Evolutionary conservation across 2,329 filamentous ascomycete species (phyloP), one percentile per base, ranked within the genome.

Genomic region (Colletotrichum tanaceti): DNA sequence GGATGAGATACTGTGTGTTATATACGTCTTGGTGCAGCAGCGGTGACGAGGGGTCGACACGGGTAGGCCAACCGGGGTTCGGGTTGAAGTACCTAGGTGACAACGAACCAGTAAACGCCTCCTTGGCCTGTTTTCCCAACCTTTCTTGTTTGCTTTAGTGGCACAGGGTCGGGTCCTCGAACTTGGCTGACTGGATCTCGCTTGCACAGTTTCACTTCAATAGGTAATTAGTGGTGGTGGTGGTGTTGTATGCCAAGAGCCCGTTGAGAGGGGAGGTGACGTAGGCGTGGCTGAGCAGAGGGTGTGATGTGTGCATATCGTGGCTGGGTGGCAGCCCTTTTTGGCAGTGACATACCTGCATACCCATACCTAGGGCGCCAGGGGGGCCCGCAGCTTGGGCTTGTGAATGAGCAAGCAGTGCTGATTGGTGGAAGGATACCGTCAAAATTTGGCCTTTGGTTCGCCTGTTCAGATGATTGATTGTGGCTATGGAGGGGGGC

Each of bases 201-300:
- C 43, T 49, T 59, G 28, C 44, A 32, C 43, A 18, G 18, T 35
- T 32, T 7, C 28, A 32, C 28, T 32, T 32, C 28, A 32, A 32
- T 32, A n/a, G n/a, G n/a, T n/a, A n/a, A n/a, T n/a, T n/a, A n/a
- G n/a, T n/a, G 7, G 28, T 24, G 57, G 50, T 35, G 32, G 50
- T 22, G 53, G 55, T 58, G 49, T 61, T 43, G 46, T 61, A 55
- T 62, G 58, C 58, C 58, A 62, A 62, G 58, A 55, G 35, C 47
- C 54, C 47, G 11, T 32, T 62, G 47, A 14, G 22, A 53, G 32
- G n/a, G 11, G 38, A 32, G 58, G 49, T 62, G 58, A 62, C 58
- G 58, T 62, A 62, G 47, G 16, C 49, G 58, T 55, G 58, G 58
- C 58, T 62, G 58, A 53, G 58, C 35, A 43, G 43, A n/a, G 43